Base-by-base conservation (phyloP, 768 basidiomycete species). In the Boletellus ananas region DNA sequence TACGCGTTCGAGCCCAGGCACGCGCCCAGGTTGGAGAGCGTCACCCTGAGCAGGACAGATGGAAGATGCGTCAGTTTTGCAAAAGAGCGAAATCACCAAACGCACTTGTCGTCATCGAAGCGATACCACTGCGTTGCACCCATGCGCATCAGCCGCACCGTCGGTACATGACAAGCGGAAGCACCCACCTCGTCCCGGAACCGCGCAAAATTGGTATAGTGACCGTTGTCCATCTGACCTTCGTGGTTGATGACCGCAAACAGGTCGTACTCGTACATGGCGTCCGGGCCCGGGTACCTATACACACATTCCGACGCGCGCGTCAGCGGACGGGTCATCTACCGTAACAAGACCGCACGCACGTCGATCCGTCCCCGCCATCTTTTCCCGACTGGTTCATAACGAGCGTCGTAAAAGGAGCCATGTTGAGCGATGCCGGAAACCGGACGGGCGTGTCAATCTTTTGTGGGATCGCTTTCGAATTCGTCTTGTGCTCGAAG, bases 171-270 rank as follows among this genome's bases (percentile, higher is more conserved):
- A 34, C 16, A n/a, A n/a, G n/a, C n/a, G n/a, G n/a, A n/a, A n/a
- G n/a, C n/a, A 72, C 85, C 52, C 56, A 90, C 87, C 72, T 93
- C 91, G 60, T 95, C 87, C 49, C 85, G 80, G 59, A 83, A 91
- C 21, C 90, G 79, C 14, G 88, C 85, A 66, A 79, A 94, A 64
- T 87, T 89, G 25, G 87, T 93, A 68, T 96, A 98, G 61, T 98
- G 95, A 0, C 94, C 95, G 48, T 91, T 95, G 66, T 94, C 86
- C 61, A 96, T 82, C 65, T 89, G 87, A 6, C 94, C 94, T 67
- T 96, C 92, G 66, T 97, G 94, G 58, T 90, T 93, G 51, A 98
- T 87, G 34, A 96, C 92, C 21, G 90, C 87, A 60, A 94, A 92
- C 3, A 97, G 79, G 62, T 95, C 90, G 63, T 94, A 97, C 42